Conservation (phyloP, 305 asterid species). For the Withania somnifera region DNA sequence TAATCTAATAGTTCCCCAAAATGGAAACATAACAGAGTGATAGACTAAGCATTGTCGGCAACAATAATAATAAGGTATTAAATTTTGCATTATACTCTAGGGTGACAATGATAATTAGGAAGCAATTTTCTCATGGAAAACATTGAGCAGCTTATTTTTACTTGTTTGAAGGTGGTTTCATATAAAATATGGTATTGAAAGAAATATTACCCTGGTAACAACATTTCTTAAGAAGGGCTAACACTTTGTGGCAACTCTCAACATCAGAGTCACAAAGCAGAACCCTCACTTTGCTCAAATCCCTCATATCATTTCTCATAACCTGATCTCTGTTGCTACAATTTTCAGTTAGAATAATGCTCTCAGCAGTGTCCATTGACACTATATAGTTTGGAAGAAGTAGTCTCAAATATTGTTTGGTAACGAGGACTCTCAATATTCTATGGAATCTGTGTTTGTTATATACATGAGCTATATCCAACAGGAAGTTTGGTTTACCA, state of each 20-base stretch:
- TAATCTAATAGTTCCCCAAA: background rate
- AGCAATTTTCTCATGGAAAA: background rate
- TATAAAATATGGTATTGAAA: background rate
- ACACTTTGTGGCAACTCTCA: constrained; percentile 10
- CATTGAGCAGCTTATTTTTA: background rate
- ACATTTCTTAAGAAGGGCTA: constrained; percentile 29
- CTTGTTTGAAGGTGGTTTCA: background rate
- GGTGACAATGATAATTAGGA: background rate
- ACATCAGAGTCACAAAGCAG: constrained; percentile 1
- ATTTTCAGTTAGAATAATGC: background rate
- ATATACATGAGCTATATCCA: background rate
- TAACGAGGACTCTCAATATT: background rate
- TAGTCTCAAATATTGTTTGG: background rate
- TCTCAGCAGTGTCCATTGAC: background rate
- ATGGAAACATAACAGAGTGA: background rate
- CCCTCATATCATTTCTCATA: background rate
- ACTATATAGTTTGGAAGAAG: background rate
- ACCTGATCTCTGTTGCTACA: background rate
- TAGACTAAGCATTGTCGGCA: background rate
- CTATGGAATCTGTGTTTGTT: background rate
- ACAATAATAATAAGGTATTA: background rate
- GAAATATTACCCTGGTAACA: constrained; percentile 31
- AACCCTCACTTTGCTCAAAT: constrained; percentile 7
- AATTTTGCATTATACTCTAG: background rate
- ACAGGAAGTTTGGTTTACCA: constrained; percentile 1